These are phyloP conservation scores for Lasiodiplodia hormozganensis DNA, from an alignment of 2,329 filamentous ascomycete genomes.

Conservation along the genomic window DNA sequence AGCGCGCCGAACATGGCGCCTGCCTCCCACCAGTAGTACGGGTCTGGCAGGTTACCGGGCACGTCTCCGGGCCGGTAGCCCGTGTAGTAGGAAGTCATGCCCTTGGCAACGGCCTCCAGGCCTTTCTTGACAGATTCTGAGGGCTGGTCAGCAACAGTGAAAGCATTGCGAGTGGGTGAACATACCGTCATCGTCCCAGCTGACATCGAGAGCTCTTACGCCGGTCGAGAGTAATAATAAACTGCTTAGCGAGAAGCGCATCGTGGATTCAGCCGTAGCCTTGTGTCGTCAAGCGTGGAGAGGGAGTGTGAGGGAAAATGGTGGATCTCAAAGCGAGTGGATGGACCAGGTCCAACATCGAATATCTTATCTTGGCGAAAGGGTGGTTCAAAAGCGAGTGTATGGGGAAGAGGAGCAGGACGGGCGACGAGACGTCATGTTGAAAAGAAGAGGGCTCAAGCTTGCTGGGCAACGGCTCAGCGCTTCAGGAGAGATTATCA, in stretches of 20 bases:
- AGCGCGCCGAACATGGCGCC: conserved; percentile 50
- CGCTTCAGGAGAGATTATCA: conserved; percentile 26
- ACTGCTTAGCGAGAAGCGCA: conserved; percentile 4
- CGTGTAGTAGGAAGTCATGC: conserved; percentile 28
- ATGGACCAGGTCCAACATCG: neutral
- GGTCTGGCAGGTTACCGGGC: conserved; percentile 57
- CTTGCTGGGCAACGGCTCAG: conserved; percentile 20
- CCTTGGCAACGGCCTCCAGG: conserved; percentile 21
- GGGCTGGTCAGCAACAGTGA: neutral
- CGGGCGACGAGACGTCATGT: conserved; percentile 16
- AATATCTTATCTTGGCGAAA: neutral
- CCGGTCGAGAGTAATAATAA: neutral
- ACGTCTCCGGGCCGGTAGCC: conserved; percentile 27
- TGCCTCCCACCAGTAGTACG: conserved; percentile 54
- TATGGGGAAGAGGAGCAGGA: neutral
- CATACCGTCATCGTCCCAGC: conserved; percentile 14
- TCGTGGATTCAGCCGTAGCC: conserved; percentile 7
- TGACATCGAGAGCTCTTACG: conserved; percentile 5
- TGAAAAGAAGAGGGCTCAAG: conserved; percentile 22
- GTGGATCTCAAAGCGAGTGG: conserved; percentile 9
- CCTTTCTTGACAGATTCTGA: conserved; percentile 22
- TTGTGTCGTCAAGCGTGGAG: neutral
- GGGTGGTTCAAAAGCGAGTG: neutral
- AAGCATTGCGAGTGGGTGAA: neutral
- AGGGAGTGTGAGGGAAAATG: neutral